Evolutionary conservation across 768 basidiomycete genomes (phyloP).

Genomic region (Collybia nuda): DNA sequence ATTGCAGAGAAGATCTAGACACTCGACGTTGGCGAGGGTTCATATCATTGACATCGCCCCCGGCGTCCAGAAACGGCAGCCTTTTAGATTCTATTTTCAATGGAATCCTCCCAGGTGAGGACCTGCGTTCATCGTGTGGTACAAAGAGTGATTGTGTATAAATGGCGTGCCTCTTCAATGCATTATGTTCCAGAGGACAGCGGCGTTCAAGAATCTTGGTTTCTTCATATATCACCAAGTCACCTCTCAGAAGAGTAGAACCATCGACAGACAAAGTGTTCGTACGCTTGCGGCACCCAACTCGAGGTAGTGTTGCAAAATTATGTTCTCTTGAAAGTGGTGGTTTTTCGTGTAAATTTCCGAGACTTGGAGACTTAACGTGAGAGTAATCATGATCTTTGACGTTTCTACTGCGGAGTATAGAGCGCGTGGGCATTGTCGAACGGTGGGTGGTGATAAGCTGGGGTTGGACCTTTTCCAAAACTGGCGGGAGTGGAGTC

Average conservation of each 20-base stretch:
- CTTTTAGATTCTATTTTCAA: background rate
- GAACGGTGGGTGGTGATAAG: no score
- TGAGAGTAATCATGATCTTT: background rate
- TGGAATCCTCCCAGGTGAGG: background rate
- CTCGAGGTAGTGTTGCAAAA: constrained; percentile 14
- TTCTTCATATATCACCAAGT: constrained; percentile 1
- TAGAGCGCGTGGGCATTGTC: background rate
- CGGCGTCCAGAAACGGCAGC: constrained; percentile 1
- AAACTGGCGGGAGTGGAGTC: background rate
- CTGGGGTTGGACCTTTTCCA: no score
- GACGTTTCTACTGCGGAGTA: background rate
- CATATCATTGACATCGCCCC: constrained; percentile 1
- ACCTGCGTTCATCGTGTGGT: constrained; percentile 19
- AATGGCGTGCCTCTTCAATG: constrained; percentile 35
- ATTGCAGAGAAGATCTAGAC: background rate
- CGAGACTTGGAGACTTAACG: constrained; percentile 15
- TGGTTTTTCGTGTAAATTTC: constrained; percentile 9
- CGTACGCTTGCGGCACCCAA: constrained; percentile 22
- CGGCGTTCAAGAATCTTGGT: constrained; percentile 11
- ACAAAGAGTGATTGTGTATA: constrained; percentile 30
- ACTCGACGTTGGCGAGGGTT: background rate
- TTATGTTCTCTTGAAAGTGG: constrained; percentile 4
- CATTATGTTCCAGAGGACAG: constrained; percentile 5
- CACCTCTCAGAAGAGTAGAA: constrained; percentile 3
- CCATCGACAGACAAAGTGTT: constrained; percentile 19